Conservation (phyloP, 2,329 filamentous ascomycete genomes). For the Phaeosphaeria sp. region DNA sequence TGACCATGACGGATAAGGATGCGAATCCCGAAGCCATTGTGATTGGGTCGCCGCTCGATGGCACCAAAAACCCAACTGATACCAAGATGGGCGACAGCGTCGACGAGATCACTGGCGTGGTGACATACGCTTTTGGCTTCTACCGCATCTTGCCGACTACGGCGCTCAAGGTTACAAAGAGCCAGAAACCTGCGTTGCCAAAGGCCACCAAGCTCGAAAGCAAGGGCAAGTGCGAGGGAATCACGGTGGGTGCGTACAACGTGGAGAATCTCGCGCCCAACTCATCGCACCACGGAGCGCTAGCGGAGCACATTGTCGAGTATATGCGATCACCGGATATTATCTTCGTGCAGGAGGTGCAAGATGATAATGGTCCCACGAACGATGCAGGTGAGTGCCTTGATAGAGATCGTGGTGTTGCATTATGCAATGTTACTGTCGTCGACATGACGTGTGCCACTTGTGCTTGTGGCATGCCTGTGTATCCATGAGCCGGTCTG, state of each 20-base stretch:
- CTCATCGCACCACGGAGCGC: conserved; percentile 61
- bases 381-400: conserved; percentile 61
- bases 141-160: conserved; percentile 73
- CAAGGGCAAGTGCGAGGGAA: conserved; percentile 63
- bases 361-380: conserved; percentile 69
- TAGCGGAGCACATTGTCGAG: conserved; percentile 70
- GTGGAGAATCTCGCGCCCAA: conserved; percentile 70
- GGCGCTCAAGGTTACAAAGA: conserved; percentile 57
- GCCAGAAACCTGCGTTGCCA: conserved; percentile 56
- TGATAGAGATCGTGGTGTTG: neutral
- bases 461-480: neutral
- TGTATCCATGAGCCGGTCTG: neutral
- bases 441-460: neutral
- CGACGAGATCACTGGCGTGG: conserved; percentile 71
- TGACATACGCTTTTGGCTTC: conserved; percentile 71
- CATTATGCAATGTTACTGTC: neutral
- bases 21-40: conserved; percentile 74
- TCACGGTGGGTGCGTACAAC: conserved; percentile 74
- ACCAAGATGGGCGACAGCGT: conserved; percentile 71
- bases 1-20: conserved; percentile 68
- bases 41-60: conserved; percentile 70
- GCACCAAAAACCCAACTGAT: conserved; percentile 64
- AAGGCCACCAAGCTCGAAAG: conserved; percentile 62
- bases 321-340: conserved; percentile 70
- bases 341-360: conserved; percentile 74